Percentiles rank a stretch among this genome's conserved stretches.
These are phyloP conservation scores for Solanum chiquidenum DNA, from an alignment of 257 asterid genomes.

Conservation along the genomic window DNA sequence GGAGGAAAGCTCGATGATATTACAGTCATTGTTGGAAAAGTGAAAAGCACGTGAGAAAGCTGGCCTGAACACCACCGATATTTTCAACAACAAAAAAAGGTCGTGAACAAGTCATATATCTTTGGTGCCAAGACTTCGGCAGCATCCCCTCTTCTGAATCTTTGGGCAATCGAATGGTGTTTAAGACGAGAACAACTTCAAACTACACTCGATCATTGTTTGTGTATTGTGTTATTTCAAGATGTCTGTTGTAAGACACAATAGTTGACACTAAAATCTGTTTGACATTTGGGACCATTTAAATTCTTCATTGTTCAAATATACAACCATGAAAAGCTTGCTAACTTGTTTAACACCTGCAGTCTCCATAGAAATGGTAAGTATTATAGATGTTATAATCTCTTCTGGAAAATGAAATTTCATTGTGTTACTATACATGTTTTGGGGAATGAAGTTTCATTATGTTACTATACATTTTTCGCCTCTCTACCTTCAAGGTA, in stretches of 20 bases:
- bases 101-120: background rate
- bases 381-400: no score
- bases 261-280: background rate
- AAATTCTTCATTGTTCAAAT: background rate
- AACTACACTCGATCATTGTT: background rate
- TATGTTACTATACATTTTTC: no score
- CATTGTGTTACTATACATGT: no score
- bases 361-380: background rate
- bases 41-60: constrained; percentile 15
- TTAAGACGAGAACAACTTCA: background rate
- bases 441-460: no score
- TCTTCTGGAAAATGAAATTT: no score
- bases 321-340: background rate
- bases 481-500: no score
- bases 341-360: background rate
- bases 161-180: background rate
- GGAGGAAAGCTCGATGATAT: constrained; percentile 87
- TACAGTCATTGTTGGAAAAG: constrained; percentile 61
- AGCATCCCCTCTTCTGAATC: background rate
- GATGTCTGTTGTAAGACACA: background rate
- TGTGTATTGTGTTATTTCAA: background rate
- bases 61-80: background rate
- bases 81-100: background rate
- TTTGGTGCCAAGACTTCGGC: background rate
- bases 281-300: background rate